Evolutionary conservation across 2,329 filamentous ascomycete species (phyloP).

Genomic region (Cadophora malorum): DNA sequence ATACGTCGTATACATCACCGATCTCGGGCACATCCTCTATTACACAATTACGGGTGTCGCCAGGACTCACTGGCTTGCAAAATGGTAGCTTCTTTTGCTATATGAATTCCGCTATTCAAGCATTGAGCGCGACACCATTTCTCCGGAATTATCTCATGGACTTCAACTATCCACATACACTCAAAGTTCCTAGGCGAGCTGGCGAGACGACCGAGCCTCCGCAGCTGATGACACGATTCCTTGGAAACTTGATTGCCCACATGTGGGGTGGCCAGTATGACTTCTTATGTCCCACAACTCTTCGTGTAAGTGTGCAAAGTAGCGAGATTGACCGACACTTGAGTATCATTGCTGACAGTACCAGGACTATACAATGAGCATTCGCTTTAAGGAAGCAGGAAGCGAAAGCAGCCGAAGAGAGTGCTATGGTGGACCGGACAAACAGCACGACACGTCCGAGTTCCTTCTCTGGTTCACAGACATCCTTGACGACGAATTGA

Average conservation of each 20-base stretch:
- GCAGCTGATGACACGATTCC: slow-evolving; percentile 64
- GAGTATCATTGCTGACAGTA: slow-evolving; percentile 21
- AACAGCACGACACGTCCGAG: slow-evolving; percentile 90
- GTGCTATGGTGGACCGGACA: slow-evolving; percentile 70
- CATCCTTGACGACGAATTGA: slow-evolving; percentile 86
- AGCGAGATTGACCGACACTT: not conserved
- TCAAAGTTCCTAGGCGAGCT: slow-evolving; percentile 68
- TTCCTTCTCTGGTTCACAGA: slow-evolving; percentile 85
- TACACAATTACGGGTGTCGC: slow-evolving; percentile 51
- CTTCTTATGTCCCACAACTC: slow-evolving; percentile 57
- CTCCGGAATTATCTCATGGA: slow-evolving; percentile 70
- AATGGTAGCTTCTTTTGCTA: slow-evolving; percentile 90
- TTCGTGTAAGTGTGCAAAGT: slow-evolving; percentile 56
- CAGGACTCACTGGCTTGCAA: slow-evolving; percentile 74
- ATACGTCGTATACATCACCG: slow-evolving; percentile 47
- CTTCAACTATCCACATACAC: slow-evolving; percentile 57
- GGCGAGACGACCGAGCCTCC: slow-evolving; percentile 60
- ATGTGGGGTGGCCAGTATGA: slow-evolving; percentile 45
- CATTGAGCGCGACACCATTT: slow-evolving; percentile 74
- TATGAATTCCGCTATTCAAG: slow-evolving; percentile 89
- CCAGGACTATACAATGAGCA: slow-evolving; percentile 37
- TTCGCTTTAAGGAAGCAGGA: slow-evolving; percentile 24
- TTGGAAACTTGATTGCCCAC: slow-evolving; percentile 61
- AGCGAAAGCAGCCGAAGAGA: slow-evolving; percentile 15
- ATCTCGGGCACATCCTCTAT: slow-evolving; percentile 48